Conservation (phyloP, 1,284 basidiomycete genomes). For the Gymnopus androsaceus region DNA sequence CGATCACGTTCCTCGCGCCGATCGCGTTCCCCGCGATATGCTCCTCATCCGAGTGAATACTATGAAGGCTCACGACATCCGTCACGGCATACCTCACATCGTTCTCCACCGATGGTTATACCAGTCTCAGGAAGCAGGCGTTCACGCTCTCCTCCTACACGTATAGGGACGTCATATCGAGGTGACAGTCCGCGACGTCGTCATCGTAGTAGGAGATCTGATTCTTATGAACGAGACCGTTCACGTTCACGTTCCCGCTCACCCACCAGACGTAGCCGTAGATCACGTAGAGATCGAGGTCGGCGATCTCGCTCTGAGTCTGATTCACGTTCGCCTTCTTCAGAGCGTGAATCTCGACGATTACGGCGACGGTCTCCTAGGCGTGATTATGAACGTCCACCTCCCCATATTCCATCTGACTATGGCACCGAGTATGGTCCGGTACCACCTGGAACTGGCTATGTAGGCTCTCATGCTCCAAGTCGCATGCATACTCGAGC, state of each 20-base stretch:
- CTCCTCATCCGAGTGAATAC: constrained; percentile 2
- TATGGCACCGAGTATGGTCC: no score
- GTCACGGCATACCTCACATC: not conserved
- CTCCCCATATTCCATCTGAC: not conserved
- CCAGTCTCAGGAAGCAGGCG: not conserved
- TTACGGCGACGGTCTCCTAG: not conserved
- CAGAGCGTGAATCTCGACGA: not conserved
- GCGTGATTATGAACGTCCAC: no score
- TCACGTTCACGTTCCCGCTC: constrained; percentile 16
- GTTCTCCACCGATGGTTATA: constrained; percentile 9
- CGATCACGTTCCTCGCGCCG: constrained; percentile 10
- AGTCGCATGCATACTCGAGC: not conserved
- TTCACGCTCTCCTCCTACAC: constrained; percentile 5
- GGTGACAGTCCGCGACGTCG: not conserved
- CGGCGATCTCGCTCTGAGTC: constrained; percentile 17
- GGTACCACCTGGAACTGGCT: constrained; percentile 17
- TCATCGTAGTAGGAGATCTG: no score
- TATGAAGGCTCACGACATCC: constrained; percentile 4
- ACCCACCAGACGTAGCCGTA: constrained; percentile 20
- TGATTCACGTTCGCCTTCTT: not conserved
- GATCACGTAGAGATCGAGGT: constrained; percentile 20
- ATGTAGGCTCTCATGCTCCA: constrained; percentile 1
- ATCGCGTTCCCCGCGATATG: constrained; percentile 2
- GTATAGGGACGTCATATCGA: not conserved
- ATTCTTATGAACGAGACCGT: no score